These are phyloP conservation scores for Apiospora koreana DNA, from an alignment of 2,329 filamentous ascomycete species.

Conservation along the genomic window DNA sequence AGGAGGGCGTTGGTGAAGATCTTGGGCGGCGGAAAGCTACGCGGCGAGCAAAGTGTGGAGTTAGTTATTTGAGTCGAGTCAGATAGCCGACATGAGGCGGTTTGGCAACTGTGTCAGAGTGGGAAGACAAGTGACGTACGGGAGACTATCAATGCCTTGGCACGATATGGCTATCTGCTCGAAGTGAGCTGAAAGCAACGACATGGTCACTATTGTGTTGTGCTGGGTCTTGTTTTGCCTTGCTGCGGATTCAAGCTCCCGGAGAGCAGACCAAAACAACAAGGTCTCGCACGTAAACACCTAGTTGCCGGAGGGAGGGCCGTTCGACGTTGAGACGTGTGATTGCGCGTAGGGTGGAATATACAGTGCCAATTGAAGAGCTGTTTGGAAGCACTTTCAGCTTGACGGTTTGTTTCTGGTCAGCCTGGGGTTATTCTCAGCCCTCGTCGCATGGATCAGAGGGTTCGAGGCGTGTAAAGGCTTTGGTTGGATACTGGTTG, in stretches of 20 bases:
- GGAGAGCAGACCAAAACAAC: not conserved
- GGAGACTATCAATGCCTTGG: slow-evolving; percentile 72
- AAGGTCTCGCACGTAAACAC: not conserved
- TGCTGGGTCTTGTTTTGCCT: slow-evolving; percentile 12
- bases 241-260: not conserved
- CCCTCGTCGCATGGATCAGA: not conserved
- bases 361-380: not conserved
- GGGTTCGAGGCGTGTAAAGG: not conserved
- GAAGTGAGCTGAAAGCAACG: slow-evolving; percentile 68
- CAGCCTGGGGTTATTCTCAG: not conserved
- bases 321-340: not conserved
- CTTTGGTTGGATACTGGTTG: too few species aligned
- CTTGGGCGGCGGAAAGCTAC: slow-evolving; percentile 84
- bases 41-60: slow-evolving; percentile 16
- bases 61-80: not conserved
- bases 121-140: slow-evolving; percentile 49
- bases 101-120: too few species aligned
- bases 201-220: slow-evolving; percentile 51
- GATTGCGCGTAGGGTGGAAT: not conserved
- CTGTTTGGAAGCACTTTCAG: not conserved
- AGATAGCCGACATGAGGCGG: not conserved
- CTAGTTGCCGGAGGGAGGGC: not conserved
- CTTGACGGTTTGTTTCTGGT: not conserved
- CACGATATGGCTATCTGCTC: slow-evolving; percentile 79
- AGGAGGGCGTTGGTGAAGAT: slow-evolving; percentile 95